Evolutionary conservation across 495 filamentous ascomycete genomes (phyloP).

Genomic region (Penicillium goetzii): DNA sequence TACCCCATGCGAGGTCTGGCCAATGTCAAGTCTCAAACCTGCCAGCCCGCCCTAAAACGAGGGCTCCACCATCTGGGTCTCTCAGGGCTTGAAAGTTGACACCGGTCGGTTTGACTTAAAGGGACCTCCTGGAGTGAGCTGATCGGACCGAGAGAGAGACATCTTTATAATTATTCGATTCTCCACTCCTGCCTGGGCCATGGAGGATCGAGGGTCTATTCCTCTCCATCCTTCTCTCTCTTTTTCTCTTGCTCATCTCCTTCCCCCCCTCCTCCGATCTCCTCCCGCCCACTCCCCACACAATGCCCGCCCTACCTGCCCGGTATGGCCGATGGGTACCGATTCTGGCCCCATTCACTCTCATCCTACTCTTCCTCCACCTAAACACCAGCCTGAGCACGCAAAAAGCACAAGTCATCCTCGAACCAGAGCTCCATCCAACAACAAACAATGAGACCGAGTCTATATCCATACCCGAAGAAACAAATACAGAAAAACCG

Average conservation of each 20-base stretch:
- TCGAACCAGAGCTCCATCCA: slow-evolving; percentile 8
- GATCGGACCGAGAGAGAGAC: background rate
- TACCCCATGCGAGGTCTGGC: slow-evolving; percentile 3
- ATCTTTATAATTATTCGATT: slow-evolving; percentile 3
- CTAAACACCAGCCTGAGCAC: slow-evolving; percentile 18
- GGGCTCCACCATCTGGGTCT: slow-evolving; percentile 7
- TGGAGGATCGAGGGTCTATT: slow-evolving; percentile 18
- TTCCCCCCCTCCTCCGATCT: background rate
- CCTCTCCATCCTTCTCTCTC: background rate
- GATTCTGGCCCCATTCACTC: slow-evolving; percentile 18
- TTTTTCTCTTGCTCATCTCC: background rate
- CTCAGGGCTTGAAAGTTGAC: slow-evolving; percentile 2
- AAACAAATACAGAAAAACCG: background rate
- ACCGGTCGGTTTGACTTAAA: slow-evolving; percentile 7
- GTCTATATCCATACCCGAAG: background rate
- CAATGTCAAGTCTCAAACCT: slow-evolving; percentile 1
- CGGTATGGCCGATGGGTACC: slow-evolving; percentile 35
- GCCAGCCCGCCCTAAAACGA: slow-evolving; percentile 10
- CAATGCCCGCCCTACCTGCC: slow-evolving; percentile 28
- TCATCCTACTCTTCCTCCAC: slow-evolving; percentile 28
- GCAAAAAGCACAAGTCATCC: slow-evolving; percentile 14
- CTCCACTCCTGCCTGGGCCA: slow-evolving; percentile 15
- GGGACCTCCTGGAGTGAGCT: slow-evolving; percentile 11
- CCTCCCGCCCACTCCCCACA: slow-evolving; percentile 4
- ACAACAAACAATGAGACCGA: slow-evolving; percentile 9